Evolutionary conservation across 192 early-diverging fungal species (phyloP), one percentile per base, ranked within the genome.

Genomic region (Irineochytrium annulatum): DNA sequence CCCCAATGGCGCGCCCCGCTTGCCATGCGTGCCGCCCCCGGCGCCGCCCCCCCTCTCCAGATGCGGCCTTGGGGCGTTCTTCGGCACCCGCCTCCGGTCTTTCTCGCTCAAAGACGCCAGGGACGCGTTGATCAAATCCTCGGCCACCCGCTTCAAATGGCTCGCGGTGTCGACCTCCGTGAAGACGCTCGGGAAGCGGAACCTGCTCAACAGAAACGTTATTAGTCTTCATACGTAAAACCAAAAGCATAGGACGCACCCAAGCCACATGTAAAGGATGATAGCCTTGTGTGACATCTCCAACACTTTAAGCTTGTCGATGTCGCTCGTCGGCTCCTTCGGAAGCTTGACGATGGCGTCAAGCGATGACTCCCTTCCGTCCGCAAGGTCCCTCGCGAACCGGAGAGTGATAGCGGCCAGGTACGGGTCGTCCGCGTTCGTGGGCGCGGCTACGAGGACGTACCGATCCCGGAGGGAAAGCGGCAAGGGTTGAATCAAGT

Each of bases 261-360:
- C 51, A 59, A 98, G 72, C 95, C 95, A 98, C 56, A 93, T 75
- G 59, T 95, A 98, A 22, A 92, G 51, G 62, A 90, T 89, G 26
- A 94, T 84, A 0, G 74, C 59, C 43, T 85, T 79, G 69, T 98
- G 95, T 49, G 65, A 59, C n/a, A 60, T 69, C 71, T 98, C 95
- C 1, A 95, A 61, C 0, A 62, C 46, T 13, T 60, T 33, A 20
- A 87, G 71, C 17, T 51, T 58, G 19, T 81, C 73, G 11, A 65
- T 53, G 5, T 35, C 48, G 3, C 1, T 57, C 24, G 80, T 69
- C 5, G 62, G 27, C 30, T 52, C 13, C 24, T 60, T 14, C 14
- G 74, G 86, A 11, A 94, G 43, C 17, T 43, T 16, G 1, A 90
- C 66, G 11, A 83, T 35, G 11, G 80, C 71, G n/a, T 57, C 66